These are phyloP conservation scores for Trypethelium eluteriae DNA, from an alignment of 495 filamentous ascomycete genomes.

Conservation along the genomic window DNA sequence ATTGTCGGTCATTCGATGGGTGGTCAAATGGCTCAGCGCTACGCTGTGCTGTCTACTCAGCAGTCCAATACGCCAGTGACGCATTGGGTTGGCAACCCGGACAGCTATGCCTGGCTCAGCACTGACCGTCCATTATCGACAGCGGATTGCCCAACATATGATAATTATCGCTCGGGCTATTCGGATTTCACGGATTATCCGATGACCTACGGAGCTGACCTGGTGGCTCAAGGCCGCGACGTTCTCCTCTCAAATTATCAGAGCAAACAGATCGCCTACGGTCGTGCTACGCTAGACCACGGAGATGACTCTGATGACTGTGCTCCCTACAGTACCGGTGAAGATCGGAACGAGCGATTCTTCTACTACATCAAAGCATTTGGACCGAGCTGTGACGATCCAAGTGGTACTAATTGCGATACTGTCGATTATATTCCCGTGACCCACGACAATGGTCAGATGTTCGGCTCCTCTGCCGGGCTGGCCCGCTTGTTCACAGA, in stretches of 20 bases:
- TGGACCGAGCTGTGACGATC: conserved; percentile 8
- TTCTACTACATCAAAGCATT: conserved; percentile 10
- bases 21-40: conserved; percentile 9
- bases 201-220: conserved; percentile 5
- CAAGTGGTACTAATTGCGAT: neutral
- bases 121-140: neutral
- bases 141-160: neutral
- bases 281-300: conserved; percentile 8
- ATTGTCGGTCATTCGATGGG: conserved; percentile 10
- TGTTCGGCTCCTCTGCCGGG: conserved; percentile 9
- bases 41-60: neutral
- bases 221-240: conserved; percentile 7
- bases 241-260: conserved; percentile 4
- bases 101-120: conserved; percentile 12
- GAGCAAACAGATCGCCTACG: conserved; percentile 10
- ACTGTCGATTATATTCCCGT: conserved; percentile 6
- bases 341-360: conserved; percentile 12
- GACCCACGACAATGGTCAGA: conserved; percentile 3
- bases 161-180: conserved; percentile 1
- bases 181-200: conserved; percentile 8
- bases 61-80: neutral
- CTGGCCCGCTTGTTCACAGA: conserved; percentile 7
- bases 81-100: conserved; percentile 12
- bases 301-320: conserved; percentile 9
- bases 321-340: neutral